Conservation (phyloP, 2,329 filamentous ascomycete species). For the Mycosphaerella sp. region DNA sequence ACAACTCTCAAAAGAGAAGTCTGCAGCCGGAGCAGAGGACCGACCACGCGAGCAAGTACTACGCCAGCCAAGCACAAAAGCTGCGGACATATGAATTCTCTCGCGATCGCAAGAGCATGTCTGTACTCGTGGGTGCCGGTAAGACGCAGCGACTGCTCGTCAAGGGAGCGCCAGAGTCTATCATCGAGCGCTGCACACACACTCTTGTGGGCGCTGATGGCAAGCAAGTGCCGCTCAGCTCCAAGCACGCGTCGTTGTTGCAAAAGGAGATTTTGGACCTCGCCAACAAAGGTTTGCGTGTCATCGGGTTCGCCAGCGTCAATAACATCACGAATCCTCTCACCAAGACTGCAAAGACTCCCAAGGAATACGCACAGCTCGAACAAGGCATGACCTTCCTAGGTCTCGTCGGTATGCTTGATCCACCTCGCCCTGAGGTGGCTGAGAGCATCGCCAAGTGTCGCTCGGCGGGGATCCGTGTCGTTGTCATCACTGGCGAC, state of each 20-base stretch:
- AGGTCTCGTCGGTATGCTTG: slow-evolving; percentile 91
- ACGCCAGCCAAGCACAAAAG: slow-evolving; percentile 67
- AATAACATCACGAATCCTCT: slow-evolving; percentile 67
- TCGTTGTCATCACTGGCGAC: slow-evolving; percentile 97
- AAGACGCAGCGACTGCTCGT: slow-evolving; percentile 75
- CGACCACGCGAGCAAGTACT: slow-evolving; percentile 76
- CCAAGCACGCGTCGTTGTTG: slow-evolving; percentile 63
- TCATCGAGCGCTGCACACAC: slow-evolving; percentile 86
- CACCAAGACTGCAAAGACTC: slow-evolving; percentile 66
- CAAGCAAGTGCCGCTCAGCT: slow-evolving; percentile 65
- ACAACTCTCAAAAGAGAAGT: slow-evolving; percentile 48
- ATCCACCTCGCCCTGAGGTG: slow-evolving; percentile 91
- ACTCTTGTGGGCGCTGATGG: slow-evolving; percentile 71
- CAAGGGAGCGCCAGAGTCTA: slow-evolving; percentile 91
- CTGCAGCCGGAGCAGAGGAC: slow-evolving; percentile 55
- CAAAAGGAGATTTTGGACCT: slow-evolving; percentile 79
- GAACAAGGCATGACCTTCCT: slow-evolving; percentile 94
- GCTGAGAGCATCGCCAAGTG: slow-evolving; percentile 79
- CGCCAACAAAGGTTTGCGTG: slow-evolving; percentile 84
- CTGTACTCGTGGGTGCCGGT: slow-evolving; percentile 72
- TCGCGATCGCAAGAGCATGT: slow-evolving; percentile 98
- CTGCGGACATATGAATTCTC: slow-evolving; percentile 95
- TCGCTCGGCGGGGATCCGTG: slow-evolving; percentile 85
- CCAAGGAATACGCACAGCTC: slow-evolving; percentile 73
- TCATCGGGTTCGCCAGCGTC: slow-evolving; percentile 85